Conservation (phyloP, 2,329 filamentous ascomycete genomes). For the Penicillium vulpinum region DNA sequence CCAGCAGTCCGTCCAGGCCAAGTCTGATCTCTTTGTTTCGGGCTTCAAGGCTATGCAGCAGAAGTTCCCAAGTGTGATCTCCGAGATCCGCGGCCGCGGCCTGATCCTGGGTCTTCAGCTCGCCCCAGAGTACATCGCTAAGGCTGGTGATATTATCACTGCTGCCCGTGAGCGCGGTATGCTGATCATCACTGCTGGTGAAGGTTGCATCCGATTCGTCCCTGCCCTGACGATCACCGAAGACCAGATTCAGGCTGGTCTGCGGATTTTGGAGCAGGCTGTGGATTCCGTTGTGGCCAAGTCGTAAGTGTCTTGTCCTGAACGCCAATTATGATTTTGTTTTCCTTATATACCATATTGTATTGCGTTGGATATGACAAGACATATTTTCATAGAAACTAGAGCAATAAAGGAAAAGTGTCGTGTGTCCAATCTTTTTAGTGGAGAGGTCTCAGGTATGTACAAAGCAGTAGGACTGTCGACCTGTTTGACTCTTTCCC, state of each 20-base stretch:
- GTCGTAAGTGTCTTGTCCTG: constrained; percentile 19
- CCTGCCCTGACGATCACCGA: constrained; percentile 80
- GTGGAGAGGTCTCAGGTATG: background rate
- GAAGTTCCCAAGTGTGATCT: constrained; percentile 69
- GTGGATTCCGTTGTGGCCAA: constrained; percentile 57
- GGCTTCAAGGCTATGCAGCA: constrained; percentile 59
- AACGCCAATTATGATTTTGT: constrained; percentile 18
- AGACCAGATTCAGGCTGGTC: constrained; percentile 74
- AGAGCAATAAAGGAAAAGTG: constrained; percentile 12
- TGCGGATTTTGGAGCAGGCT: constrained; percentile 72
- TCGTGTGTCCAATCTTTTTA: background rate
- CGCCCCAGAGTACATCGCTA: constrained; percentile 61
- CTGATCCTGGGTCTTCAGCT: constrained; percentile 87
- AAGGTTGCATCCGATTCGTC: constrained; percentile 88
- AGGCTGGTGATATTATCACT: constrained; percentile 64
- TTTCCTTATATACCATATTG: constrained; percentile 22
- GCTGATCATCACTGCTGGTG: constrained; percentile 87
- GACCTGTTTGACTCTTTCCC: too few species aligned
- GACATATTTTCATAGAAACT: constrained; percentile 7
- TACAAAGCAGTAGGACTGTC: too few species aligned
- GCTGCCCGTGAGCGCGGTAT: constrained; percentile 85
- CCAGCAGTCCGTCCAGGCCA: constrained; percentile 67
- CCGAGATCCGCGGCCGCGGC: constrained; percentile 78
- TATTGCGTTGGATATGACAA: constrained; percentile 9
- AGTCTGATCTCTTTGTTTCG: constrained; percentile 61